phyloP scores from a whole-genome alignment of 371 early-diverging fungal species.

The Mortierella sp. region DNA sequence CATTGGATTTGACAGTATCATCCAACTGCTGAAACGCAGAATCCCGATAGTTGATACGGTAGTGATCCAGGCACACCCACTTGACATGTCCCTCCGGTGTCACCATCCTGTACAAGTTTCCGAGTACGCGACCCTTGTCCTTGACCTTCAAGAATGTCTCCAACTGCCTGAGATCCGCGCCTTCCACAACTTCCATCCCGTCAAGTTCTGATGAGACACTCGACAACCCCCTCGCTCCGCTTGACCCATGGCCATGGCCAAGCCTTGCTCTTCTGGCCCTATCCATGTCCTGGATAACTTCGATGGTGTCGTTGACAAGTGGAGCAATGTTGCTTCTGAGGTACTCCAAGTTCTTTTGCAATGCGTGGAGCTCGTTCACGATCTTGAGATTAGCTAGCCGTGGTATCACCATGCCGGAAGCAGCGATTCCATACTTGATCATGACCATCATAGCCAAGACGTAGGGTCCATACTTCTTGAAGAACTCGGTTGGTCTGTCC shows the following conservation, averaged over 20 bases:
- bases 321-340: too few species aligned
- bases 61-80: slow-evolving; percentile 27
- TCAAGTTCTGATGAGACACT: neutral
- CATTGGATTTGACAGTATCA: neutral
- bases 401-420: too few species aligned
- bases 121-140: slow-evolving; percentile 7
- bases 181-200: neutral
- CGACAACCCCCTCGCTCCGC: neutral
- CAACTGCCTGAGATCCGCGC: slow-evolving; percentile 14
- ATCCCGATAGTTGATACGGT: slow-evolving; percentile 2
- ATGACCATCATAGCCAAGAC: neutral
- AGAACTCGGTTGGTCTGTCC: slow-evolving; percentile 2
- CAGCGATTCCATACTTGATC: neutral
- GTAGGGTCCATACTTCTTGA: neutral
- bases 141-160: slow-evolving; percentile 5
- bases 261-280: neutral
- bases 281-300: neutral
- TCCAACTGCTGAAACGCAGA: neutral
- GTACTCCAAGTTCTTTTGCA: too few species aligned
- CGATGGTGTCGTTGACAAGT: too few species aligned
- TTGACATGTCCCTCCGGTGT: slow-evolving; percentile 18
- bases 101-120: slow-evolving; percentile 22
- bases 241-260: neutral
- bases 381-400: too few species aligned
- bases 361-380: too few species aligned